Evolutionary conservation across 768 basidiomycete genomes (phyloP).

Genomic region (Udeniomyces megalosporus): DNA sequence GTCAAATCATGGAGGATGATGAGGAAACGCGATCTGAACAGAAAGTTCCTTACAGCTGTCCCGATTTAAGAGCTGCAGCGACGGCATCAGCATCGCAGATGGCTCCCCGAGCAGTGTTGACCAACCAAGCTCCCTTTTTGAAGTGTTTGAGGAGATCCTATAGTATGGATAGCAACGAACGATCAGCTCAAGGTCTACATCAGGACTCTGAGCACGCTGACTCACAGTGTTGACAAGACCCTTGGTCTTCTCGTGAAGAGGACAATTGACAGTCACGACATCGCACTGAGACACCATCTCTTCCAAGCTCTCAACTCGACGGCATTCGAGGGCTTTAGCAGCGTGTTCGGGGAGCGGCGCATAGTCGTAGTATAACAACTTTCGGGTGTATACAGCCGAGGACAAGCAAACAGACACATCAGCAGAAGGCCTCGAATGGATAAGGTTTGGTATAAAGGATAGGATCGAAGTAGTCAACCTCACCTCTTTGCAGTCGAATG

Average conservation of each 20-base stretch:
- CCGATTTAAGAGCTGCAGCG: constrained; percentile 54
- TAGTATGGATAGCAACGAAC: no score
- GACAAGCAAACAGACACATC: no score
- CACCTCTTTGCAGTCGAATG: constrained; percentile 79
- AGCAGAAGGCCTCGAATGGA: background rate
- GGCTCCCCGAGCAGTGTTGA: constrained; percentile 67
- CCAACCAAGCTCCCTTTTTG: constrained; percentile 77
- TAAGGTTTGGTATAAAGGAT: background rate
- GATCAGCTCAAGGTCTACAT: no score
- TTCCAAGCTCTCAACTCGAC: constrained; percentile 64
- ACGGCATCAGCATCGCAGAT: constrained; percentile 75
- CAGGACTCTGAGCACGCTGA: no score
- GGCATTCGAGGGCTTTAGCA: constrained; percentile 44
- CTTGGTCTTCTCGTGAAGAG: constrained; percentile 62
- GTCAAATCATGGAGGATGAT: no score
- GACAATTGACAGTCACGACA: constrained; percentile 49
- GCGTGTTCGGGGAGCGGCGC: constrained; percentile 25
- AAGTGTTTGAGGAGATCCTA: constrained; percentile 49
- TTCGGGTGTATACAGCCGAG: no score
- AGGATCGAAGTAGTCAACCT: constrained; percentile 58
- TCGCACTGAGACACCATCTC: constrained; percentile 49
- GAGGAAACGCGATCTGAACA: no score
- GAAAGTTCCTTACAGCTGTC: constrained; percentile 56
- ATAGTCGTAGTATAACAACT: no score
- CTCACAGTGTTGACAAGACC: constrained; percentile 63